These are phyloP conservation scores for Pleurotus giganteus DNA, from an alignment of 768 basidiomycete genomes.

Conservation along the genomic window DNA sequence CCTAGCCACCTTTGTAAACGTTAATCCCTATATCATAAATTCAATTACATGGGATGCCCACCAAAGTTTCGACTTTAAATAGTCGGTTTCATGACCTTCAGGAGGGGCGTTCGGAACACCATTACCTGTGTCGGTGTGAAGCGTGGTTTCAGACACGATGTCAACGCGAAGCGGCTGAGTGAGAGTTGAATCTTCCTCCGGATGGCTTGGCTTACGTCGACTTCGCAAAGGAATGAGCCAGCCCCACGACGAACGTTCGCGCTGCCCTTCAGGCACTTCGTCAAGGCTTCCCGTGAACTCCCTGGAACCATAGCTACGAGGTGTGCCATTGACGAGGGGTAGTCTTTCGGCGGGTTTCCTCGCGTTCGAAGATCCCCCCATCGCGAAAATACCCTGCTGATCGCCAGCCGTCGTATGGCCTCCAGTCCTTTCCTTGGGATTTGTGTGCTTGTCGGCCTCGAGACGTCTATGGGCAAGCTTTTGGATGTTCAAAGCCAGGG, in stretches of 20 bases:
- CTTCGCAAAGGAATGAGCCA: slow-evolving; percentile 28
- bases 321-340: slow-evolving; percentile 7
- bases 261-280: slow-evolving; percentile 21
- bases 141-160: slow-evolving; percentile 32
- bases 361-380: background rate
- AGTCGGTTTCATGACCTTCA: slow-evolving; percentile 63
- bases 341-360: background rate
- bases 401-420: background rate
- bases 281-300: slow-evolving; percentile 14
- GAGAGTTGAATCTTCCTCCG: slow-evolving; percentile 13
- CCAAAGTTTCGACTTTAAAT: slow-evolving; percentile 86
- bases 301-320: slow-evolving; percentile 12
- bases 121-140: slow-evolving; percentile 17
- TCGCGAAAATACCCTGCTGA: background rate
- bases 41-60: slow-evolving; percentile 27
- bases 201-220: background rate
- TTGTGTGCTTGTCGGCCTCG: slow-evolving; percentile 33
- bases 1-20: slow-evolving; percentile 84
- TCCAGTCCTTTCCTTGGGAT: slow-evolving; percentile 1
- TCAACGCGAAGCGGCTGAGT: slow-evolving; percentile 36
- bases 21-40: background rate
- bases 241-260: slow-evolving; percentile 1
- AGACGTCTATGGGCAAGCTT: slow-evolving; percentile 85
- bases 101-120: slow-evolving; percentile 17
- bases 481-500: slow-evolving; percentile 88